Evolutionary conservation across 2,329 filamentous ascomycete species (phyloP).

Genomic region (Pleurostoma richardsiae): DNA sequence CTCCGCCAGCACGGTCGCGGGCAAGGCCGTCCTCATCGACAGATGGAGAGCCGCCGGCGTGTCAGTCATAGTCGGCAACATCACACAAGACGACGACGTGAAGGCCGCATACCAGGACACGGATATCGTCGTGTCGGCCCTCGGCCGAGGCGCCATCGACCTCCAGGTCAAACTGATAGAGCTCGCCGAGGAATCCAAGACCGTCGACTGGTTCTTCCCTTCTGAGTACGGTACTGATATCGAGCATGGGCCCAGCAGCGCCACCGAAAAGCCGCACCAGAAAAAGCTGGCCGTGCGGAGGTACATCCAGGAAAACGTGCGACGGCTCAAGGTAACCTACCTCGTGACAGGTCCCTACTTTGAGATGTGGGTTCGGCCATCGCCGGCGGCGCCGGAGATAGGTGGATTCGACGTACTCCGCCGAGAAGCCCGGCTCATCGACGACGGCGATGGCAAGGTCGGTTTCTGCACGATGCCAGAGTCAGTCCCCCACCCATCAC

Average conservation of each 20-base stretch:
- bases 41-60: conserved; percentile 38
- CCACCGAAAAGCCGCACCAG: conserved; percentile 62
- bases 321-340: conserved; percentile 56
- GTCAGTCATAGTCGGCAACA: conserved; percentile 50
- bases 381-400: conserved; percentile 28
- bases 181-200: conserved; percentile 47
- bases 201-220: conserved; percentile 60
- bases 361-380: conserved; percentile 51
- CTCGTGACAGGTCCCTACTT: conserved; percentile 67
- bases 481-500: conserved; percentile 34
- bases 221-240: conserved; percentile 65
- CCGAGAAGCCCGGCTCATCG: conserved; percentile 57
- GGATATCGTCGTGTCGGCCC: conserved; percentile 60
- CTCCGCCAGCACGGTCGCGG: conserved; percentile 41
- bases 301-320: conserved; percentile 47
- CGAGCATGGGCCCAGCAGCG: conserved; percentile 53
- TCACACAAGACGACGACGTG: conserved; percentile 46
- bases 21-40: conserved; percentile 41
- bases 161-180: conserved; percentile 57
- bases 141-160: conserved; percentile 59
- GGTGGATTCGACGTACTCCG: conserved; percentile 55
- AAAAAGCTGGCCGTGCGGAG: conserved; percentile 64
- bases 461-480: conserved; percentile 69
- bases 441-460: conserved; percentile 54
- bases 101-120: conserved; percentile 50